Base-by-base conservation (phyloP, 169 alveolate genomes). In the Theileria equi region DNA sequence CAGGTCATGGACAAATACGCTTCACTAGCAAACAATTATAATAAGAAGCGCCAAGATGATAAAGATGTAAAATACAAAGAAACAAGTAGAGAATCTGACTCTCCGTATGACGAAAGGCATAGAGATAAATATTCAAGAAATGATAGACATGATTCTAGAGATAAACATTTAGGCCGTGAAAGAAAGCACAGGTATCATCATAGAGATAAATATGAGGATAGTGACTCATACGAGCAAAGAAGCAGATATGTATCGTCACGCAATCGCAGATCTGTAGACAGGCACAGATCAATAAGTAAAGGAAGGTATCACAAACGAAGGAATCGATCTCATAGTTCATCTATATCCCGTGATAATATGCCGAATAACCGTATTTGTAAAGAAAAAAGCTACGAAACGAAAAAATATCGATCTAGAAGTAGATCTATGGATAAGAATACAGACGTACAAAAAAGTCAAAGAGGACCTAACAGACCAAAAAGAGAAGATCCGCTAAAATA, bases 401-500 rank as follows among this genome's bases (percentile, higher is more conserved):
- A 7, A 3, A 13, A 11, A 11, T 38, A 11, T 11, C 11, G 45
- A 13, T 38, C 45, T 38, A 44, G 53, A 29, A 19, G 32, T 11
- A 3, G n/a, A 44, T 44, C 53, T 8, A 25, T 29, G 17, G 53
- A 25, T 44, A 44, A 44, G 53, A 53, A 6, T 38, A 13, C 11
- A 38, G 45, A 38, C 11, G 13, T 13, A 13, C 13, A 13, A n/a
- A 48, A 48, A 11, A 6, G 2, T 10, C n/a, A 59, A 43, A 6
- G n/a, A n/a, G 80, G 81, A 16, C 86, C 86, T 1, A 62, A 67
- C 3, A 25, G 19, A 21, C 86, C 86, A 0, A 43, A 43, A 34
- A 73, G 41, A 28, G 13, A 47, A 21, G 67, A 77, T 58, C 55
- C 86, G 1, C 66, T 77, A 19, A 44, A 50, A 23, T 77, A 77